Base-by-base conservation (phyloP, 139 green algal species). In the Chlorella ohadii region DNA sequence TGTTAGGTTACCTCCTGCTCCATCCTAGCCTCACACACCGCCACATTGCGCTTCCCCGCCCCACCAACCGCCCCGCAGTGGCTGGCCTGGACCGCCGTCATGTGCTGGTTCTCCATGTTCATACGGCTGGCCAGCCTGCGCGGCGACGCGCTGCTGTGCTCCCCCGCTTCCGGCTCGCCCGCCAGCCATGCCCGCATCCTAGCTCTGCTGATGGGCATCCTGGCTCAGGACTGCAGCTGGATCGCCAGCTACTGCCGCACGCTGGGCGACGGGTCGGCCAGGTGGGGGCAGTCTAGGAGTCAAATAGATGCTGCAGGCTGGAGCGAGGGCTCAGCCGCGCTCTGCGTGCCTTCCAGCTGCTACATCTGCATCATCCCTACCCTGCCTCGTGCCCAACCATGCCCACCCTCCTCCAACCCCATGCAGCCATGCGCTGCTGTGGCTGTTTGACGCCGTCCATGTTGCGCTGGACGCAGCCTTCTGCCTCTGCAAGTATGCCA, bases 131-230 rank as follows among this genome's bases (percentile, higher is more conserved):
- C 84, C 36, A 38, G 55, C 19, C 78, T 86, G n/a, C 66, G 84
- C 17, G 72, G 68, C 2, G 85, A 88, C 4, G 85, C 79, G 13
- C 79, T 88, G 56, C 79, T 88, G 36, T 86, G 38, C 38, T 82
- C 67, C 2, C 78, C 85, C 15, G 31, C 36, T 20, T 56, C 85
- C 12, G 51, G 51, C 56, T 61, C 85, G 34, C 44, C 27, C 6
- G n/a, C 44, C 7, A 68, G 85, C 36, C 84, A 85, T 55, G 34
- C 59, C 34, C 66, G 84, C 63, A 86, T 61, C 51, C 28, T 80
- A 55, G 61, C 70, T 22, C 76, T 88, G 63, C 76, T 88, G 63
- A 28, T 38, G 6, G 74, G 74, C 64, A 88, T 88, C 44, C 85
- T 88, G 55, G 70, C 22, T n/a, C 72, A 82, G 57, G 36, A 72